Evolutionary conservation across 2,329 filamentous ascomycete genomes (phyloP), one percentile per base, ranked within the genome.

Genomic region (Diplodia seriata): DNA sequence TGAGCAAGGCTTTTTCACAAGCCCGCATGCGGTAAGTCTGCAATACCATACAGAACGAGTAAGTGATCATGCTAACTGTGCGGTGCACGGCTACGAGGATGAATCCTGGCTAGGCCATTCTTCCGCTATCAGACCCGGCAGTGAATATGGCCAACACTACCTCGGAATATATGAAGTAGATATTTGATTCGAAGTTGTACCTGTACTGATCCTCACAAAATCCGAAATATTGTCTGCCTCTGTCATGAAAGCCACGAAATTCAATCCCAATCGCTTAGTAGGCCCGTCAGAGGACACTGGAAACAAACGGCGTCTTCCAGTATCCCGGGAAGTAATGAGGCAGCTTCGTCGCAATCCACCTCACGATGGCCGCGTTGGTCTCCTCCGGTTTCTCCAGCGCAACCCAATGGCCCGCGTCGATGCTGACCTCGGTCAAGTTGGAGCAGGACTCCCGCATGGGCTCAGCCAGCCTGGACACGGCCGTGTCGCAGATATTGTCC

Each of bases 381-480:
- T 74, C 72, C 36, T 68, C 53, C 2, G 73, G 73, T 56, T 74
- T 74, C 70, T 76, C 74, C 68, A 75, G 57, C n/a, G 71, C 69
- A 7, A 73, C 71, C 74, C 73, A 76, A 70, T 76, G 74, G 12
- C 33, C 71, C 3, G 70, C 31, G 33, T 85, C 73, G 79, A 83
- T 68, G 81, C 82, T 18, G 79, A 83, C 76, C 20, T 81, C 78
- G 0, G 79, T 81, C 53, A 85, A 70, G 8, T 82, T 76, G 4
- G 15, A 49, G 40, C 57, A 62, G 15, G 14, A 29, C 57, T 62
- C 57, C 43, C 57, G 20, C 57, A 62, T 62, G 29, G 57, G 57
- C 51, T 74, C 74, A 56, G 76, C 79, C 8, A 70, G 69, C 68
- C 77, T 71, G 3, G 74, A 74, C 3, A 72, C 73, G 38, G 73